Evolutionary conservation across 345 rosid genomes (phyloP), one percentile per base, ranked within the genome.

Genomic region (Populus simonii): DNA sequence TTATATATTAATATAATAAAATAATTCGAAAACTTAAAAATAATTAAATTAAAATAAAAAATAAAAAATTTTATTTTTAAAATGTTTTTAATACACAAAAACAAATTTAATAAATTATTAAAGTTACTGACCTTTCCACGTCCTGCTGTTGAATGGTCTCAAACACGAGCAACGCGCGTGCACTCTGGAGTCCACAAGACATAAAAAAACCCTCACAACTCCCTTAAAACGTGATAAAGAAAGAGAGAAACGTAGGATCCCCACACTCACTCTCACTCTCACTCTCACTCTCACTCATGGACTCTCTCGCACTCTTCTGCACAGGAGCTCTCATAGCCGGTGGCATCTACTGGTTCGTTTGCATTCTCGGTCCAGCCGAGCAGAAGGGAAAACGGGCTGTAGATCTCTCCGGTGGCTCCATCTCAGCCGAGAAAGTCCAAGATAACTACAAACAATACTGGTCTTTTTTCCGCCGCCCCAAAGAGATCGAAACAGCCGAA

Each of bases 361-460:
- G 93, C 79, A 55, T 95, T 68, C 81, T 95, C 31, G 99, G 98
- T n/a, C 93, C 95, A 0, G 99, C 97, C 6, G 99, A 95, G 72
- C 88, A 77, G 66, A 88, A 87, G 59, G 97, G 99, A 22, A 95
- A 88, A 77, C 89, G 92, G 8, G 94, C 94, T 70, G 76, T 81
- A 11, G 84, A 89, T 79, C 95, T 95, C 47, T 92, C 99, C 80
- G 97, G 97, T 16, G 99, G 99, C 65, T 95, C 99, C 69, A 92
- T 95, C 87, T 86, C 98, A 6, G 88, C 98, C 25, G 99, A 91
- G 72, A 87, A 93, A 47, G 94, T 95, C 33, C 86, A 74, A 38
- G 95, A 90, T 84, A 92, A 91, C 83, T 95, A 92, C 89, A 70
- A 86, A 23, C 83, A 89, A 65, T 95, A 93, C 89, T 90, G 93